Evolutionary conservation across 106 monocot genomes (phyloP), one percentile per base, ranked within the genome.

Genomic region (Hemerocallis citrina): DNA sequence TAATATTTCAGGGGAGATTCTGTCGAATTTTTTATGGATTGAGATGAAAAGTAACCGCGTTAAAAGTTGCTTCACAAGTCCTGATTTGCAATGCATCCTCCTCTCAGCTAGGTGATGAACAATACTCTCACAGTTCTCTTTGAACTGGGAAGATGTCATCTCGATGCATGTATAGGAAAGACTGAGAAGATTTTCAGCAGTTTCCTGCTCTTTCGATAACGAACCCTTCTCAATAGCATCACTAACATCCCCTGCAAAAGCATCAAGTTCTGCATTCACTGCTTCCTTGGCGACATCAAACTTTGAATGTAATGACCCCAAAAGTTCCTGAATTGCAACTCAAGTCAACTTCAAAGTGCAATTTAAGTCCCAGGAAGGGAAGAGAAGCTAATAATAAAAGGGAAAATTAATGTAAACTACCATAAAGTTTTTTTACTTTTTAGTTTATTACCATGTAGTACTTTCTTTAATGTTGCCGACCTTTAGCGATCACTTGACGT

Each of bases 31-130:
- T n/a, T n/a, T n/a, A n/a, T n/a, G n/a, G n/a, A n/a, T 84, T 49
- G 84, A 69, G 52, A 89, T 77, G 61, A 81, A 80, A 30, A 89
- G 74, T 62, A 89, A 70, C 14, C 74, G 77, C 13, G 75, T 84
- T 36, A 72, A 60, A 44, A 84, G 59, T 47, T 84, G 80, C 62
- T 78, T 78, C 44, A 72, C 2, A 9, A 35, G 20, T 55, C 61
- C 80, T 50, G 31, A 55, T 35, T 76, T 51, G 27, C 59, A 74
- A 12, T 72, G 67, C 45, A 77, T 63, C 65, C 80, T 77, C 38
- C 43, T 68, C 44, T 75, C 74, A 61, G 71, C 61, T 39, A 89
- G 77, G 57, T 70, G 59, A 21, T 75, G 69, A 57, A 89, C 84
- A 68, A 89, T 84, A 8, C 65, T 62, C 65, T 78, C 77, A 64